These are phyloP conservation scores for Yamadazyma membranifaciens DNA, from an alignment of 1,139 yeast genomes.

Conservation along the genomic window DNA sequence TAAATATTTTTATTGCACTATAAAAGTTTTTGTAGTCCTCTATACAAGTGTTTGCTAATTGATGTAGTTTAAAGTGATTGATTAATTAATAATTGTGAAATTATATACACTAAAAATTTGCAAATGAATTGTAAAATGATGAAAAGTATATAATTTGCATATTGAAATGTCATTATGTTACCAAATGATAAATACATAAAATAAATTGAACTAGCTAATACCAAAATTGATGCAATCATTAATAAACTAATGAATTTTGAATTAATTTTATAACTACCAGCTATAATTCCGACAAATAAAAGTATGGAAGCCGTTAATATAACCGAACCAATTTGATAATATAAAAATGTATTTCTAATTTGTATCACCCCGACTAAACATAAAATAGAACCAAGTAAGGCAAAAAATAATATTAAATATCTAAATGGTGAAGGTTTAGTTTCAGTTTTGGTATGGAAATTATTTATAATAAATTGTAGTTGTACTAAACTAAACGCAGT, in stretches of 20 bases:
- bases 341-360: conserved; percentile 10
- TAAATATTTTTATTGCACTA: too few species aligned
- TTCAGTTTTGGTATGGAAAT: conserved; percentile 6
- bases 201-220: conserved; percentile 11
- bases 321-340: conserved; percentile 13
- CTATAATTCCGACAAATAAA: conserved; percentile 1
- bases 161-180: conserved; percentile 8
- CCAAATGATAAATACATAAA: conserved; percentile 13
- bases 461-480: conserved; percentile 10
- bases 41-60: neutral
- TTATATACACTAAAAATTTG: conserved; percentile 9
- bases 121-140: conserved; percentile 11
- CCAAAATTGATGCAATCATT: conserved; percentile 4
- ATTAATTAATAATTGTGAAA: conserved; percentile 8
- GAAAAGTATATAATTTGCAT: conserved; percentile 11
- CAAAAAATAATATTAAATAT: conserved; percentile 7
- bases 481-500: conserved; percentile 12
- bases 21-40: neutral
- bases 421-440: conserved; percentile 7
- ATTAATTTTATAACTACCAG: neutral
- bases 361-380: conserved; percentile 13
- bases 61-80: neutral
- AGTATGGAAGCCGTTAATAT: conserved; percentile 10
- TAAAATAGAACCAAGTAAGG: conserved; percentile 9
- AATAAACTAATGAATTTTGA: conserved; percentile 8